A percentile compares a stretch with the other conserved stretches of the same genome.
Conservation (phyloP, 2,329 filamentous ascomycete genomes). For the Ophiostoma fasciatum region DNA sequence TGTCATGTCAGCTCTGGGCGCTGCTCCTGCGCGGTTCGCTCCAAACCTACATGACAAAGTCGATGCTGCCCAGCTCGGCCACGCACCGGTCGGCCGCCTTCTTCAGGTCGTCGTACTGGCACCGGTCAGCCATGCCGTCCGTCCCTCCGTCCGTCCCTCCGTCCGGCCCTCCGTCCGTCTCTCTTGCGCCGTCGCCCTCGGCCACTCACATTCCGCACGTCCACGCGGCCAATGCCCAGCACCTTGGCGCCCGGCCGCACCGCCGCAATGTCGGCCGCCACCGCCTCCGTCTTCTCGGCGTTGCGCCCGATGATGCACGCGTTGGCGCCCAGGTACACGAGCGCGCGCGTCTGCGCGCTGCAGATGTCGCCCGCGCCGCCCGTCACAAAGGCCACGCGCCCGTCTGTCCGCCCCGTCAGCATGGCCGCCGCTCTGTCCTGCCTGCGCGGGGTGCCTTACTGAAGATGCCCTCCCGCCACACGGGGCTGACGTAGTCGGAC, state of each 20-base stretch:
- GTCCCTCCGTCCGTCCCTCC: too few relatives aligned
- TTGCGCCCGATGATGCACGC: conserved; percentile 91
- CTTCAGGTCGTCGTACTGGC: conserved; percentile 46
- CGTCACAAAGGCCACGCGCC: conserved; percentile 87
- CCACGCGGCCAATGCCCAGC: conserved; percentile 66
- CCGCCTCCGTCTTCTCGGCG: conserved; percentile 68
- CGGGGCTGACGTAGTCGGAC: conserved; percentile 62
- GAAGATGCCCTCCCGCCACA: conserved; percentile 83
- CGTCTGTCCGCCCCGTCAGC: conserved; percentile 37
- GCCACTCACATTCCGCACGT: conserved; percentile 53
- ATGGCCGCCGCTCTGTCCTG: too few relatives aligned
- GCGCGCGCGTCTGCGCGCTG: conserved; percentile 79
- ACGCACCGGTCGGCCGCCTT: conserved; percentile 66
- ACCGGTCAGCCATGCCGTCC: background rate
- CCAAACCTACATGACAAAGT: conserved; percentile 70
- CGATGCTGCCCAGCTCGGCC: conserved; percentile 71
- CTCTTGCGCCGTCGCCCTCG: background rate
- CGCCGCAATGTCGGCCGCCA: conserved; percentile 68
- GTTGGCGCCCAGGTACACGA: conserved; percentile 82
- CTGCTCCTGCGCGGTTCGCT: background rate
- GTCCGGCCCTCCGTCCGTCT: too few relatives aligned
- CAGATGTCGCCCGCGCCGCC: conserved; percentile 90
- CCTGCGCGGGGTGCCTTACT: too few relatives aligned
- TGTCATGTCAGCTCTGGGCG: conserved; percentile 27
- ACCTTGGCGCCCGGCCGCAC: conserved; percentile 69